Evolutionary conservation across 768 basidiomycete genomes (phyloP), one percentile per base, ranked within the genome.

Genomic region (Tricholoma furcatifolium): DNA sequence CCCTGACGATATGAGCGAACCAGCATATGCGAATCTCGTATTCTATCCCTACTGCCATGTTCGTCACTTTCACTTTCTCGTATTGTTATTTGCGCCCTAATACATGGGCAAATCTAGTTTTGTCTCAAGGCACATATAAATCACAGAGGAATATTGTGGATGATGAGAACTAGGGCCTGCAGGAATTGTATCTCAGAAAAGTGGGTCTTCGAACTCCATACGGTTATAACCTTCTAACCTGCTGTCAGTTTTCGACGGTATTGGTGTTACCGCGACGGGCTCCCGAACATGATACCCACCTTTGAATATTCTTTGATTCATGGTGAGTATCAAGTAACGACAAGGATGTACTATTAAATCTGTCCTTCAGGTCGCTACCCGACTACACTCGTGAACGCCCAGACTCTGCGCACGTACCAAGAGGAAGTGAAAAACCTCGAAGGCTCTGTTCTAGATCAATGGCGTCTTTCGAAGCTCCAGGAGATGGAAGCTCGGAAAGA

Each of bases 1-100:
- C 42, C 65, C 63, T 6, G 42, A 54, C 14, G 65, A 66, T 18
- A 39, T 68, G 47, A 61, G 35, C n/a, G 65, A 68, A 50, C 65
- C 65, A 0, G 59, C 57, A 43, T 67, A 64, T 38, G 61, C 62
- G 9, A 57, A 60, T 32, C 47, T 67, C 2, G 41, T 53, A 10
- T 64, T 63, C 39, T 56, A 43, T 11, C 59, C 56, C 8, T 43
- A 42, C 7, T 65, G 63, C 30, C 54, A 60, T n/a, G 63, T 65
- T 30, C 21, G 57, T 54, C 24, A 12, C 34, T 40, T 24, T 23
- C 40, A 30, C 8, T 43, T 9, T 14, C 21, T 43, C 27, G 17
- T 4, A 17, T 35, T 15, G 36, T 3, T 38, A 11, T 27, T 27
- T 27, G 7, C 27, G 35, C 3, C 21, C 27, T 38, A 14, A 23